Evolutionary conservation across 208 protist species (phyloP).

Genomic region (Crithidia sp.): DNA sequence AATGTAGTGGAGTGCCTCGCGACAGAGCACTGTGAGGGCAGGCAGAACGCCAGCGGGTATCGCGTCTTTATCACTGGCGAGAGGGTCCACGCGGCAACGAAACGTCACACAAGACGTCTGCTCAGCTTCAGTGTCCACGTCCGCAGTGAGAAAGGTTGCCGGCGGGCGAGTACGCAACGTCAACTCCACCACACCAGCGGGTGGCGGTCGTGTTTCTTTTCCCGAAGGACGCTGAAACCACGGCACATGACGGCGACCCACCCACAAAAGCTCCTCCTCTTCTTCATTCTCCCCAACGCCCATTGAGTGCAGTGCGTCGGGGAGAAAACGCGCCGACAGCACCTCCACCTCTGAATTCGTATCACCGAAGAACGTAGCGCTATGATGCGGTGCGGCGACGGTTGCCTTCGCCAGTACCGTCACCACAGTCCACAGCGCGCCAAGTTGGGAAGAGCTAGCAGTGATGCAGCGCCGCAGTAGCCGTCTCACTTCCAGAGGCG

Average conservation of each 20-base stretch:
- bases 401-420: neutral
- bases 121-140: neutral
- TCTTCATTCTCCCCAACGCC: neutral
- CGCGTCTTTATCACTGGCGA: neutral
- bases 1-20: constrained; percentile 23
- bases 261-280: constrained; percentile 8
- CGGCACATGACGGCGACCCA: constrained; percentile 14
- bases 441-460: constrained; percentile 4
- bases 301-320: neutral
- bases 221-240: constrained; percentile 26
- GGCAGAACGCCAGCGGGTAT: constrained; percentile 15
- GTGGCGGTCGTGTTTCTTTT: constrained; percentile 18
- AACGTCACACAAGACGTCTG: neutral
- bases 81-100: constrained; percentile 23
- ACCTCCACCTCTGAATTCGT: neutral
- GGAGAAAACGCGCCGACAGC: neutral
- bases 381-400: neutral
- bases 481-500: neutral
- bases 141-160: neutral
- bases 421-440: constrained; percentile 33
- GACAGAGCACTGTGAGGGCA: constrained; percentile 23
- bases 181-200: constrained; percentile 24
- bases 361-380: too few relatives aligned
- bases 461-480: constrained; percentile 13
- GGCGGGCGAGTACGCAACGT: neutral